phyloP scores from a whole-genome alignment of 108 stramenopile species.

The Thalassiosira profunda region DNA sequence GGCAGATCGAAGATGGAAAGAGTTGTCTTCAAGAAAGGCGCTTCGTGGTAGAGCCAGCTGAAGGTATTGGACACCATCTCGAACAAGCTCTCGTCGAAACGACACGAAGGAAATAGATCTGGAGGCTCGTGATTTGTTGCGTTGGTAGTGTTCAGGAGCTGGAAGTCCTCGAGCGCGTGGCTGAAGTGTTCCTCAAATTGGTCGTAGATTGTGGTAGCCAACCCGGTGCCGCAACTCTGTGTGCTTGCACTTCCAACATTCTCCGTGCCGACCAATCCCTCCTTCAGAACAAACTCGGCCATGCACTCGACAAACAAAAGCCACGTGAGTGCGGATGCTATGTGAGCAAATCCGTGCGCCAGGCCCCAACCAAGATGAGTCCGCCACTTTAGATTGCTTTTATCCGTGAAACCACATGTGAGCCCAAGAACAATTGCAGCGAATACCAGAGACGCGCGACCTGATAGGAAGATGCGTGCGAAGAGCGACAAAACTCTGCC shows the following conservation, averaged over 20 bases:
- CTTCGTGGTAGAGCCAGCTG: conserved; percentile 37
- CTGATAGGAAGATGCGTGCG: conserved; percentile 38
- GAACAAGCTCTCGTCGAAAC: conserved; percentile 29
- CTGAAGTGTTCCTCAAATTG: conserved; percentile 53
- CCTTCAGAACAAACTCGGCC: conserved; percentile 53
- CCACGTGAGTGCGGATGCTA: conserved; percentile 42
- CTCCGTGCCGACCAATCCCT: conserved; percentile 40
- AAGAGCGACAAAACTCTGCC: conserved; percentile 36
- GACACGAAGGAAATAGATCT: conserved; percentile 16
- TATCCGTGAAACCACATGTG: conserved; percentile 39
- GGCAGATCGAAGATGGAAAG: conserved; percentile 58
- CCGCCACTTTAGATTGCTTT: conserved; percentile 26
- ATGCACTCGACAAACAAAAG: conserved; percentile 58
- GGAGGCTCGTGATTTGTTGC: conserved; percentile 5
- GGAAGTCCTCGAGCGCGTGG: conserved; percentile 37
- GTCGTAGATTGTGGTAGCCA: conserved; percentile 55
- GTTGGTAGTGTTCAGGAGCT: conserved; percentile 27
- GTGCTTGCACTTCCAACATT: conserved; percentile 3
- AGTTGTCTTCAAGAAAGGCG: conserved; percentile 43
- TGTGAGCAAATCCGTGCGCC: conserved; percentile 41
- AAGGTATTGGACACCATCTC: conserved; percentile 31
- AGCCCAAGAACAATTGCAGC: conserved; percentile 16
- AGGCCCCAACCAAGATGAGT: conserved; percentile 39
- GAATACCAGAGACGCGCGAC: conserved; percentile 47
- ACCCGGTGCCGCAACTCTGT: conserved; percentile 32